A percentile compares a stretch with the other conserved stretches of the same genome.
Conservation (phyloP, 108 stramenopile species). For the Aureococcus anophagefferens region DNA sequence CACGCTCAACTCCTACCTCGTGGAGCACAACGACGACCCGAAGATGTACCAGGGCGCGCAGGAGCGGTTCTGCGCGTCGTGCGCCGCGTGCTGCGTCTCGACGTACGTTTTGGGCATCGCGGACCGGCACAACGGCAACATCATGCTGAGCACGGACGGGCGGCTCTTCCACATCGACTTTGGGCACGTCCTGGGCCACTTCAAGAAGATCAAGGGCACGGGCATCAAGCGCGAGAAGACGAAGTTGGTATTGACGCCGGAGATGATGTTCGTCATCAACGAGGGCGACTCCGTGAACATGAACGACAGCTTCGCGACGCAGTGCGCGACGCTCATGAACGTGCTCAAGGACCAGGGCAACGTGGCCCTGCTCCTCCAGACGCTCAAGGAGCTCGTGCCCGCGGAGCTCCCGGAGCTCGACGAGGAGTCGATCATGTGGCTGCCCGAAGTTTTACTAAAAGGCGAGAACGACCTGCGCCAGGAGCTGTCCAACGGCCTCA, state of each 20-base stretch:
- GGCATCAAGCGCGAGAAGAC: conserved; percentile 6
- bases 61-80: conserved; percentile 9
- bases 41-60: background rate
- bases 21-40: background rate
- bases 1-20: background rate
- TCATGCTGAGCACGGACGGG: conserved; percentile 17
- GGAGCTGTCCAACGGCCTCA: background rate
- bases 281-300: background rate
- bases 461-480: background rate
- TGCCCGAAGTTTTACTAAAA: background rate
- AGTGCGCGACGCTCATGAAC: background rate
- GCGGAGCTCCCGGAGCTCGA: background rate
- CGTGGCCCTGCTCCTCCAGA: background rate
- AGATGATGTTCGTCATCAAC: conserved; percentile 10
- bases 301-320: background rate
- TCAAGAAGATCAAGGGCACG: conserved; percentile 5
- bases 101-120: conserved; percentile 26
- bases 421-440: background rate
- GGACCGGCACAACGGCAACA: conserved; percentile 30
- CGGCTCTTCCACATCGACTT: conserved; percentile 33
- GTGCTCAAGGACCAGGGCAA: background rate
- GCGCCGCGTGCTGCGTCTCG: conserved; percentile 24
- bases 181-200: conserved; percentile 20
- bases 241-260: conserved; percentile 13
- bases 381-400: background rate